Conservation (phyloP, 1,139 yeast genomes). For the Magnusiomyces sp. region DNA sequence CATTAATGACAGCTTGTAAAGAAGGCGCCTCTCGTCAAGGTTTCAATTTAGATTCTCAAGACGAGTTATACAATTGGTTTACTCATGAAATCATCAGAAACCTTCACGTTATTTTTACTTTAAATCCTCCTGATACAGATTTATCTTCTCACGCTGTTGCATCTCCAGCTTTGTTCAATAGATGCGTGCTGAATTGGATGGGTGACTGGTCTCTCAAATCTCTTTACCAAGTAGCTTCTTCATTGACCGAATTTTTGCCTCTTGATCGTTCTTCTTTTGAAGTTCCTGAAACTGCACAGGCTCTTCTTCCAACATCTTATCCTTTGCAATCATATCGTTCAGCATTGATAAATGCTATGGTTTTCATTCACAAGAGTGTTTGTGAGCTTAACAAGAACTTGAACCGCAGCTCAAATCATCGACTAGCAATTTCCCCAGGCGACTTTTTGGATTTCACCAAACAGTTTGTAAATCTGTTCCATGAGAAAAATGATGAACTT, state of each 20-base stretch:
- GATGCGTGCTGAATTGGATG: slow-evolving; percentile 88
- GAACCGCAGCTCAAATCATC: neutral
- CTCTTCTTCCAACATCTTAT: slow-evolving; percentile 16
- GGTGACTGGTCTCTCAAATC: slow-evolving; percentile 66
- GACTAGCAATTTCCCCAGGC: slow-evolving; percentile 41
- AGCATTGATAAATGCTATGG: slow-evolving; percentile 41
- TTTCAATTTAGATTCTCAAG: slow-evolving; percentile 54
- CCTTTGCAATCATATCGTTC: slow-evolving; percentile 35
- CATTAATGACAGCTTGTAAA: slow-evolving; percentile 48
- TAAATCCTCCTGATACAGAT: slow-evolving; percentile 46
- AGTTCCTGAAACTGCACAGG: slow-evolving; percentile 26
- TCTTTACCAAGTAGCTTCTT: slow-evolving; percentile 42
- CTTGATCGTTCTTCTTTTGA: slow-evolving; percentile 41
- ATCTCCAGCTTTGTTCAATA: slow-evolving; percentile 85
- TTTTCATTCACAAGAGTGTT: slow-evolving; percentile 38
- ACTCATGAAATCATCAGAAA: slow-evolving; percentile 57
- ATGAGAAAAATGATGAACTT: slow-evolving; percentile 39
- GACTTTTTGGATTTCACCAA: slow-evolving; percentile 47
- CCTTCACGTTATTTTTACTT: slow-evolving; percentile 75
- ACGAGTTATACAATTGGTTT: slow-evolving; percentile 73
- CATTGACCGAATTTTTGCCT: slow-evolving; percentile 41
- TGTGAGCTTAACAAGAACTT: slow-evolving; percentile 4
- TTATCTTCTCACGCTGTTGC: slow-evolving; percentile 43
- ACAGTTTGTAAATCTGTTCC: slow-evolving; percentile 41
- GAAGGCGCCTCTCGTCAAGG: slow-evolving; percentile 58